These are phyloP conservation scores for Backusella tuberculispora DNA, from an alignment of 192 early-diverging fungal genomes.

Conservation along the genomic window DNA sequence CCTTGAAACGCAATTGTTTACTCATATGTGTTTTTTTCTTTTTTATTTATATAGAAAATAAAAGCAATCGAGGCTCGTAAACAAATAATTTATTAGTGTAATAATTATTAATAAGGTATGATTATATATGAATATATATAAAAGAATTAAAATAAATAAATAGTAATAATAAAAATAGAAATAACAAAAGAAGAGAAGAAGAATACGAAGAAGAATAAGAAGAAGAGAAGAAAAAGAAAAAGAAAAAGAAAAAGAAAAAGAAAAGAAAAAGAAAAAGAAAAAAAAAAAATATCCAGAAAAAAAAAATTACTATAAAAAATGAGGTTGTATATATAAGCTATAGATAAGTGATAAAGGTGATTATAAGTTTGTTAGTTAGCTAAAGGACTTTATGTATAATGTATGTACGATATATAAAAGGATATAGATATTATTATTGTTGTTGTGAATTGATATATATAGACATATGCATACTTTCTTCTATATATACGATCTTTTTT, in stretches of 20 bases:
- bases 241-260: background rate
- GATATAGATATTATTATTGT: background rate
- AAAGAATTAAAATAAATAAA: background rate
- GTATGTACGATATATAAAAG: background rate
- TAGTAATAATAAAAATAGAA: background rate
- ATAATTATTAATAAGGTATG: background rate
- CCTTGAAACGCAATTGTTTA: slow-evolving; percentile 12
- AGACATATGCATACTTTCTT: background rate
- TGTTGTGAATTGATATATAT: background rate
- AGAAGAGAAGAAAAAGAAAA: background rate
- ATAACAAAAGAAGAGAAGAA: background rate
- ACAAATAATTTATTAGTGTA: background rate
- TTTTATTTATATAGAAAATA: background rate
- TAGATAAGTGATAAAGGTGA: no score
- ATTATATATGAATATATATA: background rate
- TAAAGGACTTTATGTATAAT: background rate
- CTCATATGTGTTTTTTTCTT: slow-evolving; percentile 2
- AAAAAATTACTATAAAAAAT: no score
- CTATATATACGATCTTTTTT: no score
- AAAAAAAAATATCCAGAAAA: background rate
- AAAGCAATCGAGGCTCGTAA: background rate
- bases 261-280: background rate
- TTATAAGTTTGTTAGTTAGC: no score
- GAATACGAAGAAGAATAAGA: background rate
- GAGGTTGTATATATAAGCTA: no score